Conservation (phyloP, 2,329 filamentous ascomycete species). For the Hymenoscyphus linearis region DNA sequence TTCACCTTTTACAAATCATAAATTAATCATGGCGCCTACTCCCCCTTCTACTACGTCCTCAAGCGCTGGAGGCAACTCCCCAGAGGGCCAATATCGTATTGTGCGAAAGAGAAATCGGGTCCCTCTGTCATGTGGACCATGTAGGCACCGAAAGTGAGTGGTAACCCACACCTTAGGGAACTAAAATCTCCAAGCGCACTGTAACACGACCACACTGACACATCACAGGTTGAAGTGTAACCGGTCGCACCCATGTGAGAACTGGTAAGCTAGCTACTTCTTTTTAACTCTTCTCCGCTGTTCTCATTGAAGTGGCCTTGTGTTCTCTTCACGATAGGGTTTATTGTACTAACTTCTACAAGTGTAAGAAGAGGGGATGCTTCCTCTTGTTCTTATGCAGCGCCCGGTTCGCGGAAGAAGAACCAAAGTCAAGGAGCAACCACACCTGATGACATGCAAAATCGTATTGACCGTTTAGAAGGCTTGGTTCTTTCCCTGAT, state of each 20-base stretch:
- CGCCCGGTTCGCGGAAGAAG: constrained; percentile 67
- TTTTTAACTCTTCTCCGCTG: neutral
- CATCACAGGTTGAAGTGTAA: constrained; percentile 77
- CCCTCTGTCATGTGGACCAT: constrained; percentile 86
- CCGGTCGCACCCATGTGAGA: constrained; percentile 83
- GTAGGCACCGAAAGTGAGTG: constrained; percentile 81
- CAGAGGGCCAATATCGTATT: constrained; percentile 80
- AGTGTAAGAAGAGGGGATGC: constrained; percentile 74
- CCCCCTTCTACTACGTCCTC: constrained; percentile 75
- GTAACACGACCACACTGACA: constrained; percentile 31
- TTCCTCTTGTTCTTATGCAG: constrained; percentile 78
- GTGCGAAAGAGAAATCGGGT: constrained; percentile 89
- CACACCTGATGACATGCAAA: constrained; percentile 93
- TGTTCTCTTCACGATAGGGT: neutral
- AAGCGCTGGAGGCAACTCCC: constrained; percentile 66
- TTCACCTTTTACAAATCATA: neutral
- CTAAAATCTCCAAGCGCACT: neutral
- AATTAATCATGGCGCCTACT: constrained; percentile 61
- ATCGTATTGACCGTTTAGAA: constrained; percentile 92
- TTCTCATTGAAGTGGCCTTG: neutral
- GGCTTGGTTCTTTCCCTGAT: constrained; percentile 87
- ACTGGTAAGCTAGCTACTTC: constrained; percentile 47
- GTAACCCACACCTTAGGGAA: constrained; percentile 1
- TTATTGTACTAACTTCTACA: neutral
- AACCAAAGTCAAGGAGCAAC: constrained; percentile 56